Conservation (phyloP, 2,329 filamentous ascomycete species). For the Xylaria sp. region DNA sequence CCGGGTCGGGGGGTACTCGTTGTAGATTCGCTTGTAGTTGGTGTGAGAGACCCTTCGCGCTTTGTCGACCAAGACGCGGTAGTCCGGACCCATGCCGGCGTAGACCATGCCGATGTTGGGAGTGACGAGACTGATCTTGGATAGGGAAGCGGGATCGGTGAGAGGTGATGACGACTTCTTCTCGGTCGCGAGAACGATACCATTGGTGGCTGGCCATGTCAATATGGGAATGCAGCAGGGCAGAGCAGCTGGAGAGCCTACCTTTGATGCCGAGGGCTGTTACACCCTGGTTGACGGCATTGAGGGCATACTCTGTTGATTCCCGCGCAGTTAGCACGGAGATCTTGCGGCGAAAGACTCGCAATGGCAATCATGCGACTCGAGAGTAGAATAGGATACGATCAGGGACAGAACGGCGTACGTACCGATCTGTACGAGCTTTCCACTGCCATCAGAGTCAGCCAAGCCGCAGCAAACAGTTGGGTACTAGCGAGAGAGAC, state of each 20-base stretch:
- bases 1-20: constrained; percentile 98
- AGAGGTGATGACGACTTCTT: constrained; percentile 99
- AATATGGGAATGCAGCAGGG: constrained; percentile 8
- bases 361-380: background rate
- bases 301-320: constrained; percentile 86
- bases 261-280: constrained; percentile 98
- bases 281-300: constrained; percentile 98
- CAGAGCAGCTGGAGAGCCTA: constrained; percentile 36
- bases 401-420: constrained; percentile 1
- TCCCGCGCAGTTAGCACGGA: constrained; percentile 9
- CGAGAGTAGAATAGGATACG: background rate
- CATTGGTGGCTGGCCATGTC: constrained; percentile 73
- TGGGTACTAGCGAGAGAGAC: constrained; percentile 20
- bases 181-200: constrained; percentile 96
- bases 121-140: constrained; percentile 96
- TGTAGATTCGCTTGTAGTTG: constrained; percentile 99
- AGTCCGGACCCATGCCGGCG: constrained; percentile 97
- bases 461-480: constrained; percentile 34
- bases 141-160: constrained; percentile 88
- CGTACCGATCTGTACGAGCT: constrained; percentile 96
- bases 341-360: background rate
- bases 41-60: constrained; percentile 98
- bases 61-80: constrained; percentile 94
- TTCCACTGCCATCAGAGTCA: constrained; percentile 63
- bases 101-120: constrained; percentile 99